Evolutionary conservation across 1,284 basidiomycete genomes (phyloP), one percentile per base, ranked within the genome.

Genomic region (Trametes sp.): DNA sequence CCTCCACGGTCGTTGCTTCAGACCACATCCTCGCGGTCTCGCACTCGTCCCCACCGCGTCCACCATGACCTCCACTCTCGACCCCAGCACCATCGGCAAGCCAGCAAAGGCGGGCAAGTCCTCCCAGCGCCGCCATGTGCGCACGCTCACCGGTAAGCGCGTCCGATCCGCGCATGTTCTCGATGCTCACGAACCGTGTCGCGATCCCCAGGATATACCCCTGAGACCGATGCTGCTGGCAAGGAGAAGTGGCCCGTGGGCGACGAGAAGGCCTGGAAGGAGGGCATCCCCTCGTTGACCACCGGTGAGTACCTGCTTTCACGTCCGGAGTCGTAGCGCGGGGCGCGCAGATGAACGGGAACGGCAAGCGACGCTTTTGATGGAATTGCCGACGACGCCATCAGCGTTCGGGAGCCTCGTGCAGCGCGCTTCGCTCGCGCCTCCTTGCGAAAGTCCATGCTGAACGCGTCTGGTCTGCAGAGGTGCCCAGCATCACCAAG

Each of bases 221-320:
- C 91, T 5, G 92, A 93, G 71, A 85, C 85, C 44, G 92, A 93
- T 65, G 86, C 83, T 13, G 74, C 81, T 46, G 92, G 90, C 41
- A 88, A 92, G 71, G 90, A 93, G 72, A 89, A 89, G 74, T 95
- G 93, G 92, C 93, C 93, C 29, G 82, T 85, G 66, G 94, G 94
- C 41, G 92, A 96, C 44, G 92, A 95, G 74, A 78, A 82, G 62
- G 83, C 84, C 0, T 96, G 94, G 94, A 92, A 90, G 76, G 82
- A 78, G 6, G 88, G 86, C 1, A 81, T 87, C 72, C 81, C 88
- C 58, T 78, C 74, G 9, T 76, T 89, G 41, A 84, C 88, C 69
- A 81, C 79, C 36, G 86, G 90, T 88, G 69, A 67, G 82, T 74
- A 35, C 10, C n/a, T 9, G 52, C 16, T 28, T 26, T 23, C 11